Conservation (phyloP, 805 yeast species). For the Candida fluviatilis region DNA sequence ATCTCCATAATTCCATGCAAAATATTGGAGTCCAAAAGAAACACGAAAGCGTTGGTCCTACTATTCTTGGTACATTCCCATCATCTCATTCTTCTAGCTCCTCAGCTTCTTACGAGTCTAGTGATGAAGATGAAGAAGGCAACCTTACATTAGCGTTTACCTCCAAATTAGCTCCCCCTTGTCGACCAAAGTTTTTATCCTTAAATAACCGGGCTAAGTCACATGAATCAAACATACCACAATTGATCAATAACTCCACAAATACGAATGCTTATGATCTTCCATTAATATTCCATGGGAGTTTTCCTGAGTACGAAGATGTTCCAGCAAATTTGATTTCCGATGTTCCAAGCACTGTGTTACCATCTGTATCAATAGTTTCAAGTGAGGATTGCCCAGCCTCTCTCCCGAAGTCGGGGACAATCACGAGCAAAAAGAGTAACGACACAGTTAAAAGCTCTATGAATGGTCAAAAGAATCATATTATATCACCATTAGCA, state of each 20-base stretch:
- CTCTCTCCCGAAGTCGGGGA: slow-evolving; percentile 5
- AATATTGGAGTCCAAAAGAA: slow-evolving; percentile 5
- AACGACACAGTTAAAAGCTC: too few relatives aligned
- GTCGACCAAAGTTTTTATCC: slow-evolving; percentile 31
- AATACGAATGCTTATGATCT: slow-evolving; percentile 16
- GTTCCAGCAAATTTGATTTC: slow-evolving; percentile 37
- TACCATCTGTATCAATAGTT: slow-evolving; percentile 12
- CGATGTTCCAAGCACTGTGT: slow-evolving; percentile 17
- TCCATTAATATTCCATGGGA: slow-evolving; percentile 27
- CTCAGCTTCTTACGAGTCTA: slow-evolving; percentile 2
- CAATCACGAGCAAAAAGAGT: slow-evolving; percentile 10
- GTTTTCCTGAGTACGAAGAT: slow-evolving; percentile 35
- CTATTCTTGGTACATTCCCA: neutral
- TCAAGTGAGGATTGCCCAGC: slow-evolving; percentile 14
- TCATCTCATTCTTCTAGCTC: slow-evolving; percentile 1
- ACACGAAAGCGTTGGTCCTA: slow-evolving; percentile 3
- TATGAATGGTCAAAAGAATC: slow-evolving; percentile 1
- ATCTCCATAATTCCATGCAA: slow-evolving; percentile 36
- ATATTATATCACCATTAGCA: slow-evolving; percentile 2
- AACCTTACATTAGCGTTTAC: slow-evolving; percentile 43
- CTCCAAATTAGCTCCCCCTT: slow-evolving; percentile 32
- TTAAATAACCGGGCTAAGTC: slow-evolving; percentile 34
- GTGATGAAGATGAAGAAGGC: slow-evolving; percentile 34
- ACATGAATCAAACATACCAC: slow-evolving; percentile 39
- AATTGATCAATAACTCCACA: slow-evolving; percentile 13